Evolutionary conservation across 2,329 filamentous ascomycete genomes (phyloP).

Genomic region (Periconia digitata): DNA sequence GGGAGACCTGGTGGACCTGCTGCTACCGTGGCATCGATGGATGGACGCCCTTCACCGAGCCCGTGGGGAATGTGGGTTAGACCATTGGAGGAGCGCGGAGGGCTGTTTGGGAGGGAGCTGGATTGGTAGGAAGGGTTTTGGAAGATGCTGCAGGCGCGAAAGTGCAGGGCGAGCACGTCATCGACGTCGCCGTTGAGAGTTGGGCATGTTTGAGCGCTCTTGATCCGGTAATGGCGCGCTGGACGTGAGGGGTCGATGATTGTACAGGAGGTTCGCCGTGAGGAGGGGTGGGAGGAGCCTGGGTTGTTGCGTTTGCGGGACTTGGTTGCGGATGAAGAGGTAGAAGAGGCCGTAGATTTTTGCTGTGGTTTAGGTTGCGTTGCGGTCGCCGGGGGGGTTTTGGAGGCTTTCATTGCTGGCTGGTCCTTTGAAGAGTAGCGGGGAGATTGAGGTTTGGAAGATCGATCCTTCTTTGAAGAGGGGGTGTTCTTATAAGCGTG

Average conservation of each 20-base stretch:
- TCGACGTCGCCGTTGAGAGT: slow-evolving; percentile 37
- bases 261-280: slow-evolving; percentile 37
- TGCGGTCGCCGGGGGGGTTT: slow-evolving; percentile 26
- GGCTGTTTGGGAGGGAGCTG: slow-evolving; percentile 17
- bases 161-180: slow-evolving; percentile 43
- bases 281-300: slow-evolving; percentile 34
- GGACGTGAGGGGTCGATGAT: slow-evolving; percentile 37
- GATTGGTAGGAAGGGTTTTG: slow-evolving; percentile 33
- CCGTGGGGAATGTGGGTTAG: slow-evolving; percentile 5
- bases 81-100: slow-evolving; percentile 20
- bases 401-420: slow-evolving; percentile 13
- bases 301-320: slow-evolving; percentile 27
- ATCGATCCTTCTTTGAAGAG: slow-evolving; percentile 20
- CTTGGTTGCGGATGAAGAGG: slow-evolving; percentile 27
- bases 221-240: slow-evolving; percentile 38
- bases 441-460: too few relatives aligned
- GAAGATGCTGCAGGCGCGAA: slow-evolving; percentile 41
- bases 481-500: slow-evolving; percentile 27
- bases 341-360: slow-evolving; percentile 32
- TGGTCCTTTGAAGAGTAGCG: slow-evolving; percentile 16
- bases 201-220: slow-evolving; percentile 32
- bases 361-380: slow-evolving; percentile 26
- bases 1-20: too few relatives aligned
- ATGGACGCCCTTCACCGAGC: not conserved
- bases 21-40: too few relatives aligned